Conservation (phyloP, 2,329 filamentous ascomycete genomes). For the Graphium sp. region DNA sequence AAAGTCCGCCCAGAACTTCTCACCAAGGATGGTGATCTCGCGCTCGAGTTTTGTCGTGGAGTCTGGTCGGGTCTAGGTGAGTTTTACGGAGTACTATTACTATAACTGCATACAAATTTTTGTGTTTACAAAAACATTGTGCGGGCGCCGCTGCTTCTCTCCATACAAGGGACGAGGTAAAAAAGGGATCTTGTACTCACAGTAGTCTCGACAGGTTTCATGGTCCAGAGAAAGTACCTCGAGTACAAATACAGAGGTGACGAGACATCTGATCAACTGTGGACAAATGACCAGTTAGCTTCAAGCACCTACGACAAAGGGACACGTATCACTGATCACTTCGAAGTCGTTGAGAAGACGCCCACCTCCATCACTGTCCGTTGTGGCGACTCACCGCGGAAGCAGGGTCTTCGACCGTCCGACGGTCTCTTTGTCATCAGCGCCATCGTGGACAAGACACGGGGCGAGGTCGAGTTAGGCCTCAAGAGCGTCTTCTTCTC, state of each 20-base stretch:
- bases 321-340: conserved; percentile 52
- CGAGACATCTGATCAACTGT: conserved; percentile 42
- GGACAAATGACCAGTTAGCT: conserved; percentile 36
- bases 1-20: conserved; percentile 50
- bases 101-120: neutral
- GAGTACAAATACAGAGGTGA: conserved; percentile 40
- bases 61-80: conserved; percentile 50
- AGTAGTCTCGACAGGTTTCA: conserved; percentile 24
- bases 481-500: conserved; percentile 47
- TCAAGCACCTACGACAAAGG: conserved; percentile 42
- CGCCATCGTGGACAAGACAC: conserved; percentile 39
- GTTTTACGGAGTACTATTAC: too few relatives aligned
- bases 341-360: conserved; percentile 52
- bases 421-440: conserved; percentile 53
- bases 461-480: conserved; percentile 42
- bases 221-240: conserved; percentile 39
- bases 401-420: conserved; percentile 32
- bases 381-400: conserved; percentile 47
- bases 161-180: too few relatives aligned
- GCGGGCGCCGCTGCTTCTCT: too few relatives aligned
- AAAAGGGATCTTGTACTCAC: too few relatives aligned
- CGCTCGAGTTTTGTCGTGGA: conserved; percentile 49
- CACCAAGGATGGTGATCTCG: conserved; percentile 37
- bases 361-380: conserved; percentile 42
- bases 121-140: too few relatives aligned